A percentile compares a stretch with the other conserved stretches of the same genome.
Conservation (phyloP, 1,139 yeast genomes). For the Pneumocystis murina region DNA sequence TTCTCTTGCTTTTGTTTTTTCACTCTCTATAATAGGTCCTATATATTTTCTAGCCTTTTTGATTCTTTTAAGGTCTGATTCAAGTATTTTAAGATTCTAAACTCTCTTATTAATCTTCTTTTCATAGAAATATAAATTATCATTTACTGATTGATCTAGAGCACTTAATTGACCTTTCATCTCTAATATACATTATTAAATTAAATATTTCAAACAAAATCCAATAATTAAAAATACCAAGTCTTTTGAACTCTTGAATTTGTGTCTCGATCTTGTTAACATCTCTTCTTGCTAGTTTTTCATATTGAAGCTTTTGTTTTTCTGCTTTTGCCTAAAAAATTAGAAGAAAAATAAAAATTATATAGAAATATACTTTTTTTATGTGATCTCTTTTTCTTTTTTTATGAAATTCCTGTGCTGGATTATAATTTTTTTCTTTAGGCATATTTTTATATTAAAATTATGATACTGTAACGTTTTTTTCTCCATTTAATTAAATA, state of each 20-base stretch:
- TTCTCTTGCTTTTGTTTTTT: constrained; percentile 1
- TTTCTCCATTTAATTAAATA: too few species aligned
- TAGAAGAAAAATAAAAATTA: background rate
- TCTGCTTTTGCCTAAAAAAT: background rate
- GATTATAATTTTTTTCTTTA: background rate
- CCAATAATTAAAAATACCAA: background rate
- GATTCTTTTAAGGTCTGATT: background rate
- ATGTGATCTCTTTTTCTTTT: background rate
- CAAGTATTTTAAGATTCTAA: background rate
- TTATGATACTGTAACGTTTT: too few species aligned
- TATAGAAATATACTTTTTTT: background rate
- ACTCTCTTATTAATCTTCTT: background rate
- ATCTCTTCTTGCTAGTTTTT: background rate
- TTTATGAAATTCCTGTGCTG: background rate
- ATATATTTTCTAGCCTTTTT: background rate
- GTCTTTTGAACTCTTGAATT: background rate
- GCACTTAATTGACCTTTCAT: background rate
- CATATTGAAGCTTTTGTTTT: background rate
- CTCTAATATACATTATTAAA: background rate
- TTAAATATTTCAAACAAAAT: background rate
- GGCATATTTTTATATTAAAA: background rate
- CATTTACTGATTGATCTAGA: background rate
- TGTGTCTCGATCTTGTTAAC: background rate
- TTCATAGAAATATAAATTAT: background rate
- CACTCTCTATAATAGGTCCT: background rate